A percentile compares a stretch with the other conserved stretches of the same genome.
Evolutionary conservation across 371 early-diverging fungal genomes (phyloP).

Genomic region (Rhizopus sp.): DNA sequence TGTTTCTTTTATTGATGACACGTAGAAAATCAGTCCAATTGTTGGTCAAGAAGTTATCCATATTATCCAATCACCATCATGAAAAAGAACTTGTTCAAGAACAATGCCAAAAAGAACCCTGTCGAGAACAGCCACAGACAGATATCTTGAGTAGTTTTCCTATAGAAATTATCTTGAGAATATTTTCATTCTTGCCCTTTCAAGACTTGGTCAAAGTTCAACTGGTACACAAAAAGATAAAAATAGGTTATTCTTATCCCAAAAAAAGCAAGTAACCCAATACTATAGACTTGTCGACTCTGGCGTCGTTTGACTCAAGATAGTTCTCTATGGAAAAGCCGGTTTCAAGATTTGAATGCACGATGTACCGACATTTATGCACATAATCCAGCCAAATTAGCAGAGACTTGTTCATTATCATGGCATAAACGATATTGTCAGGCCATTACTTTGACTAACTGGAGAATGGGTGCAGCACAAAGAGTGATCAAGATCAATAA

Average conservation of each 20-base stretch:
- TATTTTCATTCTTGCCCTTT: constrained; percentile 36
- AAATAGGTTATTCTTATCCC: not conserved
- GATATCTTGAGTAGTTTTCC: constrained; percentile 36
- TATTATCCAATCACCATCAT: constrained; percentile 17
- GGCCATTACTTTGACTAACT: constrained; percentile 39
- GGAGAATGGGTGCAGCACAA: constrained; percentile 48
- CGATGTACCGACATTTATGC: constrained; percentile 38
- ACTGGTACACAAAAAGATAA: constrained; percentile 26
- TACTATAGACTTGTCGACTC: constrained; percentile 35
- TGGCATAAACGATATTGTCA: constrained; percentile 47
- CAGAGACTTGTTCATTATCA: constrained; percentile 12
- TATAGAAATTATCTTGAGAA: constrained; percentile 33
- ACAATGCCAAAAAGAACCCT: constrained; percentile 4
- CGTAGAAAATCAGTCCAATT: constrained; percentile 39
- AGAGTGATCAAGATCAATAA: constrained; percentile 27
- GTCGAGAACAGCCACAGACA: not conserved
- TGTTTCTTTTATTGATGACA: constrained; percentile 28
- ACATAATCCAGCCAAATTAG: constrained; percentile 18
- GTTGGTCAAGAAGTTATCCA: constrained; percentile 35
- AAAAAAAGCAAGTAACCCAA: not conserved
- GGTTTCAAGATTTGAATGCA: constrained; percentile 26
- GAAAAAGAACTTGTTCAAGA: constrained; percentile 18
- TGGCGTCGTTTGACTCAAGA: constrained; percentile 43
- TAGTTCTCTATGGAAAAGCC: constrained; percentile 36
- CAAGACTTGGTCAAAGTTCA: constrained; percentile 41